Evolutionary conservation across 2,329 filamentous ascomycete species (phyloP).

Genomic region (Alternaria brassicicola): DNA sequence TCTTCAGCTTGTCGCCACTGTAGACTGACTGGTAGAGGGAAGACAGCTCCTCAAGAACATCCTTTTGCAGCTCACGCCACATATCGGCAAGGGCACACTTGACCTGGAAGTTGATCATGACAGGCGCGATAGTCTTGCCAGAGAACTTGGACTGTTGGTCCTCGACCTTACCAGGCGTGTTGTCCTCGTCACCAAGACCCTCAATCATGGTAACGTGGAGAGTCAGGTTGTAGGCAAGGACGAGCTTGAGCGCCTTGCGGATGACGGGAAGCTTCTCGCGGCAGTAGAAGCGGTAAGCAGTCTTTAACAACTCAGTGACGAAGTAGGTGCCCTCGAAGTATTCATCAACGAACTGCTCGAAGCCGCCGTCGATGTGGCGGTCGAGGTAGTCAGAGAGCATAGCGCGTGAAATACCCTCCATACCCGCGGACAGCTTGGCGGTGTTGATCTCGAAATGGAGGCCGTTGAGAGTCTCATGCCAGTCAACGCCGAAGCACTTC

Average conservation of each 20-base stretch:
- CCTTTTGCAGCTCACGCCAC: conserved; percentile 97
- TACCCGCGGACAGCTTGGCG: conserved; percentile 84
- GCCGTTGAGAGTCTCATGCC: conserved; percentile 81
- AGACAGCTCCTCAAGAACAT: conserved; percentile 92
- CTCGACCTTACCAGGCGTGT: conserved; percentile 80
- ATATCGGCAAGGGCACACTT: conserved; percentile 96
- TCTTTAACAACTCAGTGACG: conserved; percentile 95
- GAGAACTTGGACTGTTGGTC: conserved; percentile 85
- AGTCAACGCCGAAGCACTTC: conserved; percentile 90
- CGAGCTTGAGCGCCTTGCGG: conserved; percentile 92
- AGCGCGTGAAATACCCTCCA: conserved; percentile 81
- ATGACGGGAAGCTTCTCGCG: conserved; percentile 88
- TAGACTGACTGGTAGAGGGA: conserved; percentile 95
- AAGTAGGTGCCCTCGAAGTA: conserved; percentile 96
- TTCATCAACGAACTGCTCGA: conserved; percentile 92
- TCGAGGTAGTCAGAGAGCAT: conserved; percentile 91
- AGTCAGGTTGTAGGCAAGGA: conserved; percentile 94
- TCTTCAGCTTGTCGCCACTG: conserved; percentile 95
- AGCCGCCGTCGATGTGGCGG: conserved; percentile 89
- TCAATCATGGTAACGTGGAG: conserved; percentile 94
- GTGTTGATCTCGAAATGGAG: conserved; percentile 86
- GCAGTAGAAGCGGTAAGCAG: conserved; percentile 88
- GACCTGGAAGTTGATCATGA: conserved; percentile 99
- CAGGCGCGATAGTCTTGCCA: conserved; percentile 88
- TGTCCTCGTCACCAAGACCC: conserved; percentile 81